Conservation (phyloP, 306 rosid genomes). For the Trifolium dubium region DNA sequence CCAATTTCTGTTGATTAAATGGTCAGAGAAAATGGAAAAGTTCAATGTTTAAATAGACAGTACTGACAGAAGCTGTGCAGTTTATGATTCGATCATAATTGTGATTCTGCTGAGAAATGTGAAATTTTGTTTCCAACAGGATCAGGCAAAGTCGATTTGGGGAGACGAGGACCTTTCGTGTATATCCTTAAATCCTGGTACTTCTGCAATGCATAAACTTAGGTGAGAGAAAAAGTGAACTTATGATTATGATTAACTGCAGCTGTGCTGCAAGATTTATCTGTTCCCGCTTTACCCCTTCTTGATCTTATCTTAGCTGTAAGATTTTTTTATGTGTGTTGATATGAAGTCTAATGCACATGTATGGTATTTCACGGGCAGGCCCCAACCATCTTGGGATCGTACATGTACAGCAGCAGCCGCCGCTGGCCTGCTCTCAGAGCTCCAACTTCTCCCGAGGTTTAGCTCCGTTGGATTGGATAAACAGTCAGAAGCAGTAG, state of each 20-base stretch:
- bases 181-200: constrained; percentile 74
- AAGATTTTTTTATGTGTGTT: neutral
- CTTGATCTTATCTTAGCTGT: constrained; percentile 8
- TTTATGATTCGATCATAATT: neutral
- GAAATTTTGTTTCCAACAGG: constrained; percentile 53
- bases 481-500: constrained; percentile 70
- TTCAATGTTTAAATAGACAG: neutral
- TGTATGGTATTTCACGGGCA: constrained; percentile 44
- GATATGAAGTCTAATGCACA: constrained; percentile 25
- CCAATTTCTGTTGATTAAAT: neutral
- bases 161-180: constrained; percentile 80
- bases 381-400: constrained; percentile 99
- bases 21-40: too few relatives aligned
- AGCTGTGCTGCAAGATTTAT: neutral
- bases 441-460: constrained; percentile 70
- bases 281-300: neutral
- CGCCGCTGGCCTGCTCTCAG: constrained; percentile 73
- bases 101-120: neutral
- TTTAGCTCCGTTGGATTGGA: constrained; percentile 61
- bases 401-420: constrained; percentile 97
- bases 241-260: constrained; percentile 1
- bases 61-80: neutral
- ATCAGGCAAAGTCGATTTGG: constrained; percentile 73
- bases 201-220: constrained; percentile 93
- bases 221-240: constrained; percentile 59